Conservation (phyloP, 768 basidiomycete genomes). For the Russula foetens region DNA sequence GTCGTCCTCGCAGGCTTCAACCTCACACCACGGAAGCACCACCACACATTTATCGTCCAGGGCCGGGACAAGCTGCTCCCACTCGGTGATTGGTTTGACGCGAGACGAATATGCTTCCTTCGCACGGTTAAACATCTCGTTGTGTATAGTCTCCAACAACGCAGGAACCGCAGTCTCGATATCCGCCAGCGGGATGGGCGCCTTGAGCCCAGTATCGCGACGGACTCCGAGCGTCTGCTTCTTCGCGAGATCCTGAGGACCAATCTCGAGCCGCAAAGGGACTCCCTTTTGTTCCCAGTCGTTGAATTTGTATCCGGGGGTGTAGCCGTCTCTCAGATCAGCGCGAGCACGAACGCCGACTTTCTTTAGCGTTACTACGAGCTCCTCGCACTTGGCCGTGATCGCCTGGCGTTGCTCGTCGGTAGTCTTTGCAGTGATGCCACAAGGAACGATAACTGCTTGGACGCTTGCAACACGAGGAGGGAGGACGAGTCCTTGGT, state of each 20-base stretch:
- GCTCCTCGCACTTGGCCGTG: conserved; percentile 66
- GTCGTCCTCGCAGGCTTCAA: conserved; percentile 88
- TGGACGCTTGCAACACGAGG: conserved; percentile 93
- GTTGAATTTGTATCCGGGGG: conserved; percentile 98
- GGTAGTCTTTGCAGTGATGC: conserved; percentile 78
- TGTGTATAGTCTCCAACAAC: conserved; percentile 81
- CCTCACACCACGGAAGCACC: conserved; percentile 95
- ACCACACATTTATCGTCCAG: conserved; percentile 83
- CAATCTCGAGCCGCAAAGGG: conserved; percentile 93
- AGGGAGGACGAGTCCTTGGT: conserved; percentile 95
- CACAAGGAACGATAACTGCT: conserved; percentile 87
- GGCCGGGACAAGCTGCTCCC: conserved; percentile 90
- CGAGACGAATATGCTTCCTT: conserved; percentile 62
- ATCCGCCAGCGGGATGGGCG: conserved; percentile 42
- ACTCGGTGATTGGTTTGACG: conserved; percentile 66
- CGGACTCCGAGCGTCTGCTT: conserved; percentile 77
- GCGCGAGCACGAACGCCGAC: conserved; percentile 77
- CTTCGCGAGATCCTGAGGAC: conserved; percentile 84
- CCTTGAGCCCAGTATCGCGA: conserved; percentile 64
- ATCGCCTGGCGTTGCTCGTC: conserved; percentile 63
- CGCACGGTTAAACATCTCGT: conserved; percentile 79
- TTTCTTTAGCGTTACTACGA: conserved; percentile 65
- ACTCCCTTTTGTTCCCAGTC: conserved; percentile 99
- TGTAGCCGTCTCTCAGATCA: conserved; percentile 91
- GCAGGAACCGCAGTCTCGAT: conserved; percentile 43